Percentiles rank a stretch among this genome's conserved stretches.
phyloP scores from a whole-genome alignment of 1,284 basidiomycete genomes.

The Tremellales sp. region DNA sequence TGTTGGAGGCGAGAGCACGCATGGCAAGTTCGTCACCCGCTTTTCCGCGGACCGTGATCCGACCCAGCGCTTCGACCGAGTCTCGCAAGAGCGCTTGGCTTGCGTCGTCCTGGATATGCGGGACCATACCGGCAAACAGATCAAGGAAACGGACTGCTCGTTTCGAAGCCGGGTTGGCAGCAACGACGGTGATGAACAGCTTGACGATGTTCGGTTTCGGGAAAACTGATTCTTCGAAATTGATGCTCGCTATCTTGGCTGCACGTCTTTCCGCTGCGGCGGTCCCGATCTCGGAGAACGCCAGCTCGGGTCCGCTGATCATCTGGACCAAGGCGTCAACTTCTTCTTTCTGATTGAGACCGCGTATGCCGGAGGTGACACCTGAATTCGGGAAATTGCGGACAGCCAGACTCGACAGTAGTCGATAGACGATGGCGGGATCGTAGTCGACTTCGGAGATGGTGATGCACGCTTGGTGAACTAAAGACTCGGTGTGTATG shows the following conservation, averaged over 20 bases:
- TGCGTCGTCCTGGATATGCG: slow-evolving; percentile 58
- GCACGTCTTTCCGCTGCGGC: slow-evolving; percentile 58
- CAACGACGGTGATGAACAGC: slow-evolving; percentile 72
- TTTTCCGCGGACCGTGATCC: slow-evolving; percentile 25
- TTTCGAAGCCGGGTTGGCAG: slow-evolving; percentile 63
- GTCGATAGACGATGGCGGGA: slow-evolving; percentile 49
- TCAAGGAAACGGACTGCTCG: slow-evolving; percentile 66
- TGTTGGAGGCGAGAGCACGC: slow-evolving; percentile 49
- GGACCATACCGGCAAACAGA: slow-evolving; percentile 59
- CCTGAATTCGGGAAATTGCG: slow-evolving; percentile 19
- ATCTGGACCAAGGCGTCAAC: slow-evolving; percentile 65
- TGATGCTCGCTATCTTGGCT: slow-evolving; percentile 53
- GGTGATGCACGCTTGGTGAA: slow-evolving; percentile 66
- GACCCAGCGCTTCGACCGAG: slow-evolving; percentile 62
- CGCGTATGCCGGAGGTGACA: slow-evolving; percentile 61
- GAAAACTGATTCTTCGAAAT: slow-evolving; percentile 60
- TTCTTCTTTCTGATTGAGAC: slow-evolving; percentile 64
- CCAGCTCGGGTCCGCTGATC: slow-evolving; percentile 40
- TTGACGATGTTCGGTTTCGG: slow-evolving; percentile 65
- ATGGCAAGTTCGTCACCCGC: slow-evolving; percentile 48
- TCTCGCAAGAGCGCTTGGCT: slow-evolving; percentile 60
- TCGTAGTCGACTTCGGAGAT: slow-evolving; percentile 57
- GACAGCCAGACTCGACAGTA: slow-evolving; percentile 26
- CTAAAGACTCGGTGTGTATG: slow-evolving; percentile 67
- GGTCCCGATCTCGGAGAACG: slow-evolving; percentile 57